These are phyloP conservation scores for Globisporangium paroecandrum DNA, from an alignment of 352 stramenopile genomes.

Conservation along the genomic window DNA sequence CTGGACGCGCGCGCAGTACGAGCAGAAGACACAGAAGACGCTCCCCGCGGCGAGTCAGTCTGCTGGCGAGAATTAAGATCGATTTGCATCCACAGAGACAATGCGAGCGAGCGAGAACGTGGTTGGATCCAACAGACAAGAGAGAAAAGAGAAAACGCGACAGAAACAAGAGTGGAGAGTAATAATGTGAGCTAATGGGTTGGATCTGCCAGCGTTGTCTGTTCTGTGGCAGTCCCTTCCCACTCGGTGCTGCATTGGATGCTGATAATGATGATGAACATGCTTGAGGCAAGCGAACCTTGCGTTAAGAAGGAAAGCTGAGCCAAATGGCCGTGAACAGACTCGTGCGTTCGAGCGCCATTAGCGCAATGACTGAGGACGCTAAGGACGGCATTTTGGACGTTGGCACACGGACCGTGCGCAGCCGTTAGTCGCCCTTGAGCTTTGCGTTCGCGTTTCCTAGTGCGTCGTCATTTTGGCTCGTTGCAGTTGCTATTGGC, in stretches of 20 bases:
- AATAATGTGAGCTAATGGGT: conserved; percentile 4
- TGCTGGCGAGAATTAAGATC: conserved; percentile 46
- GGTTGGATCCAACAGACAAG: neutral
- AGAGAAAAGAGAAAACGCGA: neutral
- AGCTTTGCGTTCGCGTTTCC: too few relatives aligned
- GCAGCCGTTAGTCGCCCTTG: too few relatives aligned
- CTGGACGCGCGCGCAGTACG: conserved; percentile 78
- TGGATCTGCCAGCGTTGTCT: neutral
- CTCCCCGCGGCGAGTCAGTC: conserved; percentile 40
- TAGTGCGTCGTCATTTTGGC: too few relatives aligned
- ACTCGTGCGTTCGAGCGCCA: too few relatives aligned
- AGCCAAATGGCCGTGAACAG: too few relatives aligned
- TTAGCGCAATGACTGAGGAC: too few relatives aligned
- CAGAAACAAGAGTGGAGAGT: neutral
- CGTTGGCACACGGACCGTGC: too few relatives aligned
- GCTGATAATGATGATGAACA: neutral
- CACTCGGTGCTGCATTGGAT: neutral
- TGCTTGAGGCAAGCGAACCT: neutral
- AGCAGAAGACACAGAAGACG: conserved; percentile 73
- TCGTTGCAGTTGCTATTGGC: too few relatives aligned
- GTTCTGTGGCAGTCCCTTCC: neutral
- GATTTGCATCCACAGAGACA: neutral
- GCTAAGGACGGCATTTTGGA: too few relatives aligned
- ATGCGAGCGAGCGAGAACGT: neutral
- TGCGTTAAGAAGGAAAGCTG: neutral